These are phyloP conservation scores for Eremomyces bilateralis DNA, from an alignment of 495 filamentous ascomycete genomes.

Conservation along the genomic window DNA sequence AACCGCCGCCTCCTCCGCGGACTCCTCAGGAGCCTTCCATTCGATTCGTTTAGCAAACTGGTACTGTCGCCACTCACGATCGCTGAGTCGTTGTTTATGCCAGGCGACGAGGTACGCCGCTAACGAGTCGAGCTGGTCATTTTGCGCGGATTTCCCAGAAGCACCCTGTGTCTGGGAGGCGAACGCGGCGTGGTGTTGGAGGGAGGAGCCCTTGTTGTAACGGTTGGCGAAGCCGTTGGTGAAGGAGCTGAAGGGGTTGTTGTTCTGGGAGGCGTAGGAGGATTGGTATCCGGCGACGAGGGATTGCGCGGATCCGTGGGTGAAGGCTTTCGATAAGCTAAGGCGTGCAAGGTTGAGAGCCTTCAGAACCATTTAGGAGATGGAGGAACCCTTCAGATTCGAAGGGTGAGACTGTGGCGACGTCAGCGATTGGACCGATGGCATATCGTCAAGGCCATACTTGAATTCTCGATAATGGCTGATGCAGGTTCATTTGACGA, in stretches of 20 bases:
- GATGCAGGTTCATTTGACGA: conserved; percentile 50
- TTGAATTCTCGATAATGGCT: conserved; percentile 23
- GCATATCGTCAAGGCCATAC: conserved; percentile 16
- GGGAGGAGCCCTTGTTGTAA: conserved; percentile 30
- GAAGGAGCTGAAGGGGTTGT: conserved; percentile 26
- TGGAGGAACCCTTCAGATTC: conserved; percentile 21
- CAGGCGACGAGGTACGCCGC: conserved; percentile 80
- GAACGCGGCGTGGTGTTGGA: conserved; percentile 58
- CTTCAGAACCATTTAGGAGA: conserved; percentile 66
- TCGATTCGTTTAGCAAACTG: conserved; percentile 71
- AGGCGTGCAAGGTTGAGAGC: conserved; percentile 86
- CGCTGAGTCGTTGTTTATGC: conserved; percentile 53
- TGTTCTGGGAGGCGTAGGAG: conserved; percentile 58
- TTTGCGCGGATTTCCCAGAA: conserved; percentile 23
- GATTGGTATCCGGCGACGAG: conserved; percentile 87
- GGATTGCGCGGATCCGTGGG: conserved; percentile 92
- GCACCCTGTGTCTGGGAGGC: conserved; percentile 22
- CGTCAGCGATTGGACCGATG: too few relatives aligned
- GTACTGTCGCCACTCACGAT: conserved; percentile 75
- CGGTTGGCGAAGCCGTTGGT: conserved; percentile 25
- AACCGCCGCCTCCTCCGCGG: conserved; percentile 29
- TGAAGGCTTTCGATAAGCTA: conserved; percentile 86
- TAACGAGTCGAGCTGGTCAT: conserved; percentile 23
- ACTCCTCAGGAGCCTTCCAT: conserved; percentile 41
- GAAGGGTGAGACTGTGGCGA: conserved; percentile 21